These are phyloP conservation scores for Diaporthe destruens DNA, from an alignment of 2,329 filamentous ascomycete genomes.

Conservation along the genomic window DNA sequence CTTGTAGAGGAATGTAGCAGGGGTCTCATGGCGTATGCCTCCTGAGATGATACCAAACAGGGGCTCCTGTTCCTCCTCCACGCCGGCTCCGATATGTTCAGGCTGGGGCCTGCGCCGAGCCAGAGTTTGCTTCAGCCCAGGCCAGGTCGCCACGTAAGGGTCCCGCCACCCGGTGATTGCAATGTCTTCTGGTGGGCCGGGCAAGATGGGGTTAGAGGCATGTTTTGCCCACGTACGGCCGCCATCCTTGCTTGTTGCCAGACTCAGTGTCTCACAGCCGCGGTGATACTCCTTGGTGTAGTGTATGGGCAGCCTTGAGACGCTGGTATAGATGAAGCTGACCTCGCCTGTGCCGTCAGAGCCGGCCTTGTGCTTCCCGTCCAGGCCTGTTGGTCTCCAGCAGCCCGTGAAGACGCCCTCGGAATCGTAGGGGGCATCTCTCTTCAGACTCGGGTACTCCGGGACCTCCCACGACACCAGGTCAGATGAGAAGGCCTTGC, in stretches of 20 bases:
- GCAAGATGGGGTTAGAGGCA: constrained; percentile 49
- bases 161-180: constrained; percentile 52
- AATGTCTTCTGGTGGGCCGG: constrained; percentile 48
- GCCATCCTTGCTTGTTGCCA: constrained; percentile 55
- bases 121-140: constrained; percentile 44
- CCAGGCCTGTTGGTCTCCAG: constrained; percentile 58
- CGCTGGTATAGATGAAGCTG: constrained; percentile 52
- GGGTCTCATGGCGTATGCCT: constrained; percentile 55
- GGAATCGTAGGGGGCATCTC: constrained; percentile 59
- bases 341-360: constrained; percentile 44
- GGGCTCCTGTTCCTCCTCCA: constrained; percentile 8
- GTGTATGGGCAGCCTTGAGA: constrained; percentile 51
- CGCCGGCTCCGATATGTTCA: constrained; percentile 42
- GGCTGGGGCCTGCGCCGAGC: constrained; percentile 41
- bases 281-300: constrained; percentile 56
- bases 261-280: constrained; percentile 55
- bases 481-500: constrained; percentile 60
- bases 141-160: constrained; percentile 50
- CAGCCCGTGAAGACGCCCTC: constrained; percentile 67
- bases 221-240: constrained; percentile 52
- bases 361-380: constrained; percentile 53
- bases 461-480: constrained; percentile 35
- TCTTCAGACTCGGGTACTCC: constrained; percentile 45
- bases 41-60: constrained; percentile 64
- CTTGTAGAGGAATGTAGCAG: constrained; percentile 61